phyloP scores from a whole-genome alignment of 495 filamentous ascomycete species.

The Endocarpon pusillum region DNA sequence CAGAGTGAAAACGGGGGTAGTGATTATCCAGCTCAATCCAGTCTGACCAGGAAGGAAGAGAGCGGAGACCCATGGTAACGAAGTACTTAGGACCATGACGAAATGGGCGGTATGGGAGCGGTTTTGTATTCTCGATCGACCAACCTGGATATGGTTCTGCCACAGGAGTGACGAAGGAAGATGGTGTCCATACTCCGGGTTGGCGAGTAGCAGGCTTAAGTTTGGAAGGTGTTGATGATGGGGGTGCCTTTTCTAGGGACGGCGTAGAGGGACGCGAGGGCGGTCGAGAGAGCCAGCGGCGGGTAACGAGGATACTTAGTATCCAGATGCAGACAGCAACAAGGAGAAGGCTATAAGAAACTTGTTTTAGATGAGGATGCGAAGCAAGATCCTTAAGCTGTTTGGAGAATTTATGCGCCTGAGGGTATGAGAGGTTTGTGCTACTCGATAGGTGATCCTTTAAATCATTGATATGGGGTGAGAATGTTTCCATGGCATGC shows the following conservation, averaged over 20 bases:
- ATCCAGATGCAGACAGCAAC: too few relatives aligned
- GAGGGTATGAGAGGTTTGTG: too few relatives aligned
- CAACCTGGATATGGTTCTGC: slow-evolving; percentile 54
- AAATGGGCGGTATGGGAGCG: slow-evolving; percentile 73
- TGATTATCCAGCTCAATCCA: slow-evolving; percentile 88
- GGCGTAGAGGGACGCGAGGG: background rate
- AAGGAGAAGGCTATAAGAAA: too few relatives aligned
- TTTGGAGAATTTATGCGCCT: too few relatives aligned
- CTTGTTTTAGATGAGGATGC: too few relatives aligned
- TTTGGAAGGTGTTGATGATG: background rate
- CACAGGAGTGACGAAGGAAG: slow-evolving; percentile 47
- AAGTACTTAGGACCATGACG: slow-evolving; percentile 64
- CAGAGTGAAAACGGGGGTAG: slow-evolving; percentile 56
- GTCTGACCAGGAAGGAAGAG: slow-evolving; percentile 59
- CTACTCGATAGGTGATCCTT: too few relatives aligned
- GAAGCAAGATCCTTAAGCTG: too few relatives aligned
- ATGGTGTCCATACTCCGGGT: slow-evolving; percentile 48
- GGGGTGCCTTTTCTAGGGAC: background rate
- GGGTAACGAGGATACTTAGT: too few relatives aligned
- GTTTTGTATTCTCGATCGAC: slow-evolving; percentile 54
- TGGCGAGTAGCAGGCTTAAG: background rate
- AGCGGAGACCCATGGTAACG: slow-evolving; percentile 70
- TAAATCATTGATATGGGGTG: too few relatives aligned
- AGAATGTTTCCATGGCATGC: too few relatives aligned
- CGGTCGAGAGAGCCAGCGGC: too few relatives aligned